Percentiles rank a stretch among this genome's conserved stretches.
phyloP scores from a whole-genome alignment of 805 yeast species.

The Maudiozyma saulgeensis region DNA sequence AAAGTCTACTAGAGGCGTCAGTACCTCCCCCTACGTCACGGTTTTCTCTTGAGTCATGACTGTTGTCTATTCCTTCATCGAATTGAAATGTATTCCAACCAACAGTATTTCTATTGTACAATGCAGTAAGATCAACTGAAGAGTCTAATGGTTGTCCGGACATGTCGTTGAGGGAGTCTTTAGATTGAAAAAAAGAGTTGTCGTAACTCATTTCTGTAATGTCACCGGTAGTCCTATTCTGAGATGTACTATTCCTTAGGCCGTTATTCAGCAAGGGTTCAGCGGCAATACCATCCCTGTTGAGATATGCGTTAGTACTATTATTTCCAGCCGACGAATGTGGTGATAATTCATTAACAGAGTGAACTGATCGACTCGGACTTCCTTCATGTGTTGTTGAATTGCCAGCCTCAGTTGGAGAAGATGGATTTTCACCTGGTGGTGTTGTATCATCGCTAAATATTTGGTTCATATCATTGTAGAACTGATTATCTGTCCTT shows the following conservation, averaged over 20 bases:
- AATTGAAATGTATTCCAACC: constrained; percentile 23
- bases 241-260: not conserved
- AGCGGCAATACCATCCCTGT: constrained; percentile 5
- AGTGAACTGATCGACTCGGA: constrained; percentile 4
- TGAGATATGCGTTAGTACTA: constrained; percentile 2
- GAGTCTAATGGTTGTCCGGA: constrained; percentile 18
- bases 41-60: not conserved
- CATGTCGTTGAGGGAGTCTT: constrained; percentile 21
- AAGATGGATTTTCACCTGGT: not conserved
- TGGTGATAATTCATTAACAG: constrained; percentile 8
- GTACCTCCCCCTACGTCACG: not conserved
- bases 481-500: constrained; percentile 18
- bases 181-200: constrained; percentile 21
- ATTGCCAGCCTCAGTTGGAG: not conserved
- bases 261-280: constrained; percentile 21
- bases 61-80: not conserved
- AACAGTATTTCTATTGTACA: constrained; percentile 23
- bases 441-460: constrained; percentile 6
- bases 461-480: constrained; percentile 20
- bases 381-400: constrained; percentile 2
- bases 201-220: constrained; percentile 6
- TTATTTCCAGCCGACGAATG: constrained; percentile 17
- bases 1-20: not conserved
- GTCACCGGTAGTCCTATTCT: not conserved
- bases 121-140: constrained; percentile 32